These are phyloP conservation scores for Coelastrella sp. DNA, from an alignment of 139 green algal genomes.

Conservation along the genomic window DNA sequence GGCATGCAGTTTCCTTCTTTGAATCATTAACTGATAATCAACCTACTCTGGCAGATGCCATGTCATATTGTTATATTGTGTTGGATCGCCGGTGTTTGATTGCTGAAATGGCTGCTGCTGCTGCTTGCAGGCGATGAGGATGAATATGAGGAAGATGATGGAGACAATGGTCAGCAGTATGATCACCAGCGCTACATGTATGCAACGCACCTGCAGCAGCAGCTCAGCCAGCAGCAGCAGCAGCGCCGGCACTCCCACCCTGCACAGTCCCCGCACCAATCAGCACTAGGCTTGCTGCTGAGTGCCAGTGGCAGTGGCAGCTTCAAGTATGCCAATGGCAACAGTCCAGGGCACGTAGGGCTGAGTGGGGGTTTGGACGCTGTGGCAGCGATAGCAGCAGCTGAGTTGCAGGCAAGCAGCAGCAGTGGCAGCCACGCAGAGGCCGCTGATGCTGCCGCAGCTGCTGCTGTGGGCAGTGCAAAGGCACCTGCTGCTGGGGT, in stretches of 20 bases:
- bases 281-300: constrained; percentile 11
- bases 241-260: constrained; percentile 28
- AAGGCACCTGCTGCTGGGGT: background rate
- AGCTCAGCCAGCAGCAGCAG: background rate
- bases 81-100: background rate
- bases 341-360: background rate
- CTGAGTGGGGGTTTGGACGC: background rate
- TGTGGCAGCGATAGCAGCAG: constrained; percentile 31
- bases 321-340: background rate
- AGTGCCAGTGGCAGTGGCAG: constrained; percentile 7
- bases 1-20: too few relatives aligned
- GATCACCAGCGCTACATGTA: background rate
- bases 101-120: background rate
- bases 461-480: background rate
- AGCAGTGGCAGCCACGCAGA: constrained; percentile 39
- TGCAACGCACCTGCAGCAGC: constrained; percentile 6
- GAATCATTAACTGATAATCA: too few relatives aligned
- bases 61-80: too few relatives aligned
- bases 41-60: too few relatives aligned
- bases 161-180: background rate
- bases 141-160: background rate
- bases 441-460: background rate
- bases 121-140: background rate
- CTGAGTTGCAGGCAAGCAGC: constrained; percentile 35
- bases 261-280: background rate